Percentiles rank a stretch among this genome's conserved stretches.
These are phyloP conservation scores for Prunella vulgaris DNA, from an alignment of 257 asterid species.

Conservation along the genomic window DNA sequence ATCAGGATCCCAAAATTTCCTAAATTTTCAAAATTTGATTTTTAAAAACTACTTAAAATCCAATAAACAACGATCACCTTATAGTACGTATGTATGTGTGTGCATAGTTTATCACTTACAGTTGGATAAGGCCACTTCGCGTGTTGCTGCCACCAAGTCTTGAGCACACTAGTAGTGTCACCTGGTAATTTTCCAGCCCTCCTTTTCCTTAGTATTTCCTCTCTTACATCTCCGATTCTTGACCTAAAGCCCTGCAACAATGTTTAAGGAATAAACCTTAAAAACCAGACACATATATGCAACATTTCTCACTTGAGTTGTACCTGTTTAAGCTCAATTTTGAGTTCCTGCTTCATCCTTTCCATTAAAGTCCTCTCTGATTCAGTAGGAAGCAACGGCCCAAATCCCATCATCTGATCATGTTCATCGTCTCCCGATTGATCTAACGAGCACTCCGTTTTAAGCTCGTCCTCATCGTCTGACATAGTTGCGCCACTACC, in stretches of 20 bases:
- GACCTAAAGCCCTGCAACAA: conserved; percentile 80
- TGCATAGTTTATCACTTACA: conserved; percentile 31
- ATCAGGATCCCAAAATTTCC: too few relatives aligned
- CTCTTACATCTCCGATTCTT: conserved; percentile 90
- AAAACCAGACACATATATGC: not conserved
- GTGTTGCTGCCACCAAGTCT: conserved; percentile 97
- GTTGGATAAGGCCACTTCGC: conserved; percentile 99
- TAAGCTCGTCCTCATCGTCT: conserved; percentile 80
- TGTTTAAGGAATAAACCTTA: not conserved
- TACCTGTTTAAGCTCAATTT: conserved; percentile 96
- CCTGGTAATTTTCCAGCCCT: conserved; percentile 97
- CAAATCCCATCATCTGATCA: conserved; percentile 74
- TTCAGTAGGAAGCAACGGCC: conserved; percentile 92
- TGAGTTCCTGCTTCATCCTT: conserved; percentile 86
- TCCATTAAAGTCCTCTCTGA: conserved; percentile 93
- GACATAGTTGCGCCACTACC: conserved; percentile 95
- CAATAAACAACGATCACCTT: not conserved
- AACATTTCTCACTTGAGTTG: not conserved
- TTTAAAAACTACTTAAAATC: too few relatives aligned
- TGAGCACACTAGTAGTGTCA: conserved; percentile 81
- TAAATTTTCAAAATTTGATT: too few relatives aligned
- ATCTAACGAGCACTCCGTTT: conserved; percentile 66
- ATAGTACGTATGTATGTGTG: too few relatives aligned
- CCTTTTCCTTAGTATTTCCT: conserved; percentile 87
- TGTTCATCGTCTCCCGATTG: conserved; percentile 64